Conservation (phyloP, 164 flowering plant genomes). For the Vitis rotundifolia region DNA sequence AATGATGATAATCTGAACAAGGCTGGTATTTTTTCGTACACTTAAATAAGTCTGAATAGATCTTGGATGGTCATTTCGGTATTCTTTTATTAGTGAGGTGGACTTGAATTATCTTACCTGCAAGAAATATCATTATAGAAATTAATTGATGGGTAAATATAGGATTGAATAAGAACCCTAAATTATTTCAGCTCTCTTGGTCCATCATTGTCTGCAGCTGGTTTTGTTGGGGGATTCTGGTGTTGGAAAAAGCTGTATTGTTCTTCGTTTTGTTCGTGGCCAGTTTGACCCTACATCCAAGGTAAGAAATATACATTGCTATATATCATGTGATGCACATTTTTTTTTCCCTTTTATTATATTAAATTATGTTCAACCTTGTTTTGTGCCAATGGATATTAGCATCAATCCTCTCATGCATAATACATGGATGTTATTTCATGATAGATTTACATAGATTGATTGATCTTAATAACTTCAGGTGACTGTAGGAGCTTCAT, state of each 20-base stretch:
- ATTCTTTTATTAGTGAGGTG: no score
- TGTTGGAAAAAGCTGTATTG: conserved; percentile 99
- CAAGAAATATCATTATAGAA: neutral
- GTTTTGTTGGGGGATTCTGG: conserved; percentile 98
- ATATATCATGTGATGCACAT: no score
- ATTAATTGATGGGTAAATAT: neutral
- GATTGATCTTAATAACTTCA: conserved; percentile 25
- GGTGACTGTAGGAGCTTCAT: conserved; percentile 99
- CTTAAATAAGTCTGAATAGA: no score
- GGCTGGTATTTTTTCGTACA: no score
- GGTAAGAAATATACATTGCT: conserved; percentile 35
- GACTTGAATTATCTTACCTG: neutral
- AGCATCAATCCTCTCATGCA: neutral
- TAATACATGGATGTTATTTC: neutral
- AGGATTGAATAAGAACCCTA: no score
- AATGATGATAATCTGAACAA: no score
- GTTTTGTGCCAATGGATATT: neutral
- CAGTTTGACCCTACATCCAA: conserved; percentile 99
- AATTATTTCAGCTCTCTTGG: neutral
- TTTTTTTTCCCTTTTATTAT: neutral
- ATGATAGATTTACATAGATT: conserved; percentile 3
- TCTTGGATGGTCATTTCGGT: no score
- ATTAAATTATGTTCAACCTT: neutral
- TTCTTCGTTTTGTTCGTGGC: conserved; percentile 99
- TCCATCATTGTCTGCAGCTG: conserved; percentile 47